Conservation (phyloP, 2,329 filamentous ascomycete genomes). For the Clathrospora elynae region DNA sequence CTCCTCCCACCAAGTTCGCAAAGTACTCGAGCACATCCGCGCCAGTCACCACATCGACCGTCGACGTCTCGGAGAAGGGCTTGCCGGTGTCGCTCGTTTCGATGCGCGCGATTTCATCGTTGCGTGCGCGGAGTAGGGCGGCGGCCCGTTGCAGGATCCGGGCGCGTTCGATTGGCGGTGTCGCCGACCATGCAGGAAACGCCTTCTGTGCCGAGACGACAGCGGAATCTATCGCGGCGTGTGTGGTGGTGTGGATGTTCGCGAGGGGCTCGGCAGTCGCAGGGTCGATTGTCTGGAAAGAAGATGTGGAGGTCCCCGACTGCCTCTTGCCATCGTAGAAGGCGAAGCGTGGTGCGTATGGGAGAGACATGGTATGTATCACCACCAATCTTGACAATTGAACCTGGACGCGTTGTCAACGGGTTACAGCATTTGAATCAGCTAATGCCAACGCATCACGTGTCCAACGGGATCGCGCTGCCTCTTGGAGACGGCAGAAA, state of each 20-base stretch:
- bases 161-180: slow-evolving; percentile 73
- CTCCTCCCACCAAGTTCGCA: slow-evolving; percentile 76
- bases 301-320: slow-evolving; percentile 61
- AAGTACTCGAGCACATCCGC: slow-evolving; percentile 88
- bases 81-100: slow-evolving; percentile 90
- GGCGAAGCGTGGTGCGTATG: slow-evolving; percentile 64
- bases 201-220: slow-evolving; percentile 72
- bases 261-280: slow-evolving; percentile 71
- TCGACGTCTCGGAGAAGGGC: slow-evolving; percentile 80
- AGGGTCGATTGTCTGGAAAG: slow-evolving; percentile 76
- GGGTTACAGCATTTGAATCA: too few relatives aligned
- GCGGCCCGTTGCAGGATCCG: slow-evolving; percentile 80
- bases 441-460: slow-evolving; percentile 1
- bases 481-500: slow-evolving; percentile 21
- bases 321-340: slow-evolving; percentile 77
- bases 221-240: slow-evolving; percentile 71
- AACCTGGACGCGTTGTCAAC: too few relatives aligned
- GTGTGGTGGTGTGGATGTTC: slow-evolving; percentile 72
- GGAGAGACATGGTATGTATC: slow-evolving; percentile 43
- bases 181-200: slow-evolving; percentile 77
- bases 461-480: slow-evolving; percentile 19
- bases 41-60: slow-evolving; percentile 81
- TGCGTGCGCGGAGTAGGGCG: slow-evolving; percentile 71
- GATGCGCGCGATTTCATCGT: slow-evolving; percentile 76
- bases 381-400: too few relatives aligned